Base-by-base conservation (phyloP, 2,329 filamentous ascomycete genomes). In the Fusarium pseudograminearum region DNA sequence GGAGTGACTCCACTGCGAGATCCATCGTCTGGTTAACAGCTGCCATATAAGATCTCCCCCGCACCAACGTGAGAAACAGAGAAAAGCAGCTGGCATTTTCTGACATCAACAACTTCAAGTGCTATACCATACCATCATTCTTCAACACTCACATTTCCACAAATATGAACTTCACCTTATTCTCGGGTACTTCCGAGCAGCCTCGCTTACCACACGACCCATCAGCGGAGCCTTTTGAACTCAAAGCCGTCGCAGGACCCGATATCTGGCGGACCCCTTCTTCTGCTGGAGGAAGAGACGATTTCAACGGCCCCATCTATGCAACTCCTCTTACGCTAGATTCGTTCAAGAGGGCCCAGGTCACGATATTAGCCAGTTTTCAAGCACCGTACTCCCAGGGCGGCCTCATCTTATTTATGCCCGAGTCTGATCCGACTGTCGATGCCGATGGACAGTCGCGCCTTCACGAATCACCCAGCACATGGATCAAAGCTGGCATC, bases 211-310 rank as follows among this genome's bases (percentile, higher is more conserved):
- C 55, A 20, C 14, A 6, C 0, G 18, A 61, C 2, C 55, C 44
- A 18, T 20, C 5, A 5, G 12, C 30, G 3, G 16, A 61, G 5
- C 4, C 30, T 1, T 61, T 61, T 10, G 42, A 50, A 34, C 44
- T 61, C 12, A 2, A n/a, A 4, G 58, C 55, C 11, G 8, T 42
- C 2, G 28, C 55, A 0, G 58, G 58, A 1, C 58, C 58, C 1
- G 58, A 61, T 24, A 31, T 61, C 2, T 61, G 58, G 58, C 45
- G 58, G 24, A 61, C 58, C 24, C 58, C 58, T 2, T 11, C 44
- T 5, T 51, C 24, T 15, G 55, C 55, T 15, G 58, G 58, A 26
- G 58, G 58, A 3, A 42, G 58, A 46, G 44, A 61, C 9, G 42
- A 60, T 16, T 61, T 61, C 8, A 51, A 22, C 8, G 58, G 58